Base-by-base conservation (phyloP, 1,139 yeast genomes). In the Blastobotrys aristatus region DNA sequence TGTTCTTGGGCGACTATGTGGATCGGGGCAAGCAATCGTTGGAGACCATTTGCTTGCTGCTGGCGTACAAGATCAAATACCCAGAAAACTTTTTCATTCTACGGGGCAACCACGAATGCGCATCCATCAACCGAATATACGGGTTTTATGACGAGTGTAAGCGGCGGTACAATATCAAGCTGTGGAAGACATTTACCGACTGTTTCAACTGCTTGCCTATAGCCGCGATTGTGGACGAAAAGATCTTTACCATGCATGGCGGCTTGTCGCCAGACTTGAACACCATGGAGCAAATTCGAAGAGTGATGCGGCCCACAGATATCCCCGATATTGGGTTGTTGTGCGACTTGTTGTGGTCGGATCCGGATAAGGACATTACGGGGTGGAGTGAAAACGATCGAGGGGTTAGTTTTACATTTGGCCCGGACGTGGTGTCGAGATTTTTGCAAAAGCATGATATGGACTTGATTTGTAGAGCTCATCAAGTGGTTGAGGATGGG, bases 351-450 rank as follows among this genome's bases (percentile, higher is more conserved):
- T 77, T 90, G 61, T 92, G 98, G 98, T 85, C 96, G 4, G 98
- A 92, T 68, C 98, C 98, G 29, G 97, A 90, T 70, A 88, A 90
- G 70, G 97, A 89, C 69, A 88, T 90, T 59, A 88, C 94, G 39
- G 97, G 97, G 14, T 92, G 97, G 97, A 84, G 94, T 55, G 97
- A 92, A 71, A 92, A 92, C 68, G 97, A 92, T 70, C 84, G 97
- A 70, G 97, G 97, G 63, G 97, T 92, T 49, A 88, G 96, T 13
- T 92, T 88, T 69, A 89, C 97, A 17, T 92, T 92, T 72, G 97
- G 97, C 14, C 97, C 97, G 11, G 97, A 89, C 66, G 97, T 89
- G 49, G 97, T 90, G 50, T 84, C 95, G 53, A 76, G 97, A 67
- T 90, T 90, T 67, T 73, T 90, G 66, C 96, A 89, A 67, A 90